Conservation (phyloP, 345 rosid species). For the Eucalyptus tenuipes region DNA sequence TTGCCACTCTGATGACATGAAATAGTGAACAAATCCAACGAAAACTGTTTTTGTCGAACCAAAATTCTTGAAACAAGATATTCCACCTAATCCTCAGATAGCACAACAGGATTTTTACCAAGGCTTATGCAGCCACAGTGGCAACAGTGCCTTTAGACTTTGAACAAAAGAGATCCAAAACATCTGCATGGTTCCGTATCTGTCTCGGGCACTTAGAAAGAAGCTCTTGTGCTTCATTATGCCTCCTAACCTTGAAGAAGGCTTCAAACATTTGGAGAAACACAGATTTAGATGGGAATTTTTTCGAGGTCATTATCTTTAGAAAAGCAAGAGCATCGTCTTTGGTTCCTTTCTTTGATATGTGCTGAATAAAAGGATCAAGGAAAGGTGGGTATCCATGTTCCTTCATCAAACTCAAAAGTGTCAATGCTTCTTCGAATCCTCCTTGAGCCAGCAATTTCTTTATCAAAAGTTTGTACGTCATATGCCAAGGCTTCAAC, state of each 20-base stretch:
- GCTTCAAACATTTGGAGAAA: conserved; percentile 54
- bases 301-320: conserved; percentile 54
- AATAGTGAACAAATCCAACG: not conserved
- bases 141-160: conserved; percentile 10
- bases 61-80: not conserved
- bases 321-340: conserved; percentile 54
- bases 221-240: conserved; percentile 58
- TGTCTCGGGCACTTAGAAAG: conserved; percentile 51
- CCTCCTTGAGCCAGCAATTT: conserved; percentile 56
- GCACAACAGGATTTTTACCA: not conserved
- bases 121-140: conserved; percentile 11
- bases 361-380: conserved; percentile 50
- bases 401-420: conserved; percentile 56
- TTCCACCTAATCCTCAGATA: not conserved
- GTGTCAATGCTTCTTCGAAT: conserved; percentile 56
- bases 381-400: conserved; percentile 73
- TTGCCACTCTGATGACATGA: not conserved
- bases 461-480: conserved; percentile 47
- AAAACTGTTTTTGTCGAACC: not conserved
- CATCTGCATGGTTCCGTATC: conserved; percentile 69
- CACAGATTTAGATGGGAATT: conserved; percentile 56
- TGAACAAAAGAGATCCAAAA: conserved; percentile 62
- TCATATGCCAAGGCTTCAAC: conserved; percentile 47
- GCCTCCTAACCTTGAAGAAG: conserved; percentile 53
- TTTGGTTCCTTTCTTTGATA: conserved; percentile 57